Conservation (phyloP, 2,329 filamentous ascomycete genomes). For the Sporothrix inflata region DNA sequence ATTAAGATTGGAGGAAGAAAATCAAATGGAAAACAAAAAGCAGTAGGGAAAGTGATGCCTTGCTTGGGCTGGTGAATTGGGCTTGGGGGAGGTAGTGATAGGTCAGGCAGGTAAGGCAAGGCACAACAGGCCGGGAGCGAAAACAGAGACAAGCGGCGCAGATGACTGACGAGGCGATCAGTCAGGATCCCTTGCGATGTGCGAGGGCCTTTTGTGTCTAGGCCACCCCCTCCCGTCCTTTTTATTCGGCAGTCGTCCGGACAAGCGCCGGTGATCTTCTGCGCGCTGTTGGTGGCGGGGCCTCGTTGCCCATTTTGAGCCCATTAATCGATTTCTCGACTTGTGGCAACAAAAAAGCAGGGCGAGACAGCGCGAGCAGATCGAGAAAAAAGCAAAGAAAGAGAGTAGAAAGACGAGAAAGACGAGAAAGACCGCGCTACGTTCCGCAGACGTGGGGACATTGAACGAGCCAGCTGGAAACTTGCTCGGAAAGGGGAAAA, state of each 20-base stretch:
- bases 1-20: background rate
- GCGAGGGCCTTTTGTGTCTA: slow-evolving; percentile 20
- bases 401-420: too few species aligned
- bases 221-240: slow-evolving; percentile 3
- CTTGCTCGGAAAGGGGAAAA: background rate
- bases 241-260: background rate
- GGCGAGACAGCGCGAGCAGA: background rate
- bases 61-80: background rate
- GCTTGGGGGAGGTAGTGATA: background rate
- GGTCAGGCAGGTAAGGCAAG: background rate
- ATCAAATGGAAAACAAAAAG: background rate
- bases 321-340: background rate
- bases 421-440: background rate
- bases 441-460: slow-evolving; percentile 7
- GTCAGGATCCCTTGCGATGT: slow-evolving; percentile 16
- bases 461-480: background rate
- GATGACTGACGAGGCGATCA: slow-evolving; percentile 22
- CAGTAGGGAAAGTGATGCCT: background rate
- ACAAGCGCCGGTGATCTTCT: slow-evolving; percentile 9
- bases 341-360: slow-evolving; percentile 13
- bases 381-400: background rate
- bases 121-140: background rate
- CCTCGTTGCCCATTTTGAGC: background rate
- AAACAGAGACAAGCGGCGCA: background rate
- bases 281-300: background rate